Conservation (phyloP, 1,284 basidiomycete species). For the Cryptococcus sp. region DNA sequence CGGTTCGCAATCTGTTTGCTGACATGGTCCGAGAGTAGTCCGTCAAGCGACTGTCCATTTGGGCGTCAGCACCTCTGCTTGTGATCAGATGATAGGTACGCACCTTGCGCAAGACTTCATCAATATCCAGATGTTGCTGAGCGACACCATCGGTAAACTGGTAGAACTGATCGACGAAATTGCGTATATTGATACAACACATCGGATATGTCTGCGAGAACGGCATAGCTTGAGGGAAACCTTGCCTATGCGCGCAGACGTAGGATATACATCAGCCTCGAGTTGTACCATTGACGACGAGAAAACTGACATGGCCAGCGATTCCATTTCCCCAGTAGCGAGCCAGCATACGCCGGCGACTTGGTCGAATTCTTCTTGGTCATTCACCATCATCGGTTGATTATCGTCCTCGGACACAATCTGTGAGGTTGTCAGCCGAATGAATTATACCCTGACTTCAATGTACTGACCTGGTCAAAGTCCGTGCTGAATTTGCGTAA, state of each 20-base stretch:
- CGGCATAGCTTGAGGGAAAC: constrained; percentile 76
- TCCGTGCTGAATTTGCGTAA: constrained; percentile 78
- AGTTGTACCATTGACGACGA: too few relatives aligned
- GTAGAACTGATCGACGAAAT: constrained; percentile 94
- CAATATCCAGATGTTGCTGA: constrained; percentile 87
- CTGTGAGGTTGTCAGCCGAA: constrained; percentile 53
- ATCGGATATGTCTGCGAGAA: constrained; percentile 95
- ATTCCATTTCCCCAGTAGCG: constrained; percentile 65
- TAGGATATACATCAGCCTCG: too few relatives aligned
- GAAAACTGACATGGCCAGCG: constrained; percentile 62
- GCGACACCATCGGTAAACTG: constrained; percentile 93
- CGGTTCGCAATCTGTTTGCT: constrained; percentile 73
- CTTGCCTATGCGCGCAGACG: constrained; percentile 57
- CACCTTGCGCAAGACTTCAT: constrained; percentile 87
- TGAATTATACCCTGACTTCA: not conserved
- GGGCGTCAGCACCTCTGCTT: not conserved
- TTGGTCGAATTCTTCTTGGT: constrained; percentile 68
- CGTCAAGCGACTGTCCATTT: constrained; percentile 73
- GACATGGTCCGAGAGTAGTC: constrained; percentile 78
- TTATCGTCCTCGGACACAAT: constrained; percentile 88
- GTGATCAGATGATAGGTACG: constrained; percentile 1
- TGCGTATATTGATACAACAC: constrained; percentile 93
- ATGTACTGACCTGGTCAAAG: constrained; percentile 68
- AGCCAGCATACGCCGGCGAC: constrained; percentile 87
- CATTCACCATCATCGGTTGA: constrained; percentile 83